A percentile compares a stretch with the other conserved stretches of the same genome.
These are phyloP conservation scores for Ustilago xerochloae DNA, from an alignment of 1,284 basidiomycete species.

Conservation along the genomic window DNA sequence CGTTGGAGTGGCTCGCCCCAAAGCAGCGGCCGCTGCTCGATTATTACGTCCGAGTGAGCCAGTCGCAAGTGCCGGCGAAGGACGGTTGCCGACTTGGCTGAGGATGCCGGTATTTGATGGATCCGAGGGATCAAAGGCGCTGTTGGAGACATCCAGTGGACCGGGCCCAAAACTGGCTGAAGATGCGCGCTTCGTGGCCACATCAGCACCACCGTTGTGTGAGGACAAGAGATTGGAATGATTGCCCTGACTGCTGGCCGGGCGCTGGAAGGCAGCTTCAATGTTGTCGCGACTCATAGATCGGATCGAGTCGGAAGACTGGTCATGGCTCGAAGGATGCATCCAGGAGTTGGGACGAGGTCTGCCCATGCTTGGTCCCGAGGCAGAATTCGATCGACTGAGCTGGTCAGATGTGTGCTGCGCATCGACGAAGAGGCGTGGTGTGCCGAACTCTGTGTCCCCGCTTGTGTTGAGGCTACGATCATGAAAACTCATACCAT, in stretches of 20 bases:
- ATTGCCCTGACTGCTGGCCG: slow-evolving; percentile 41
- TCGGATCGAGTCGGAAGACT: not conserved
- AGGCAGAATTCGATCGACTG: slow-evolving; percentile 3
- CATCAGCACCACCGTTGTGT: not conserved
- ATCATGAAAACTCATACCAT: slow-evolving; percentile 9
- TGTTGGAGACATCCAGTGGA: slow-evolving; percentile 6
- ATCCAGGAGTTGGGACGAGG: slow-evolving; percentile 44
- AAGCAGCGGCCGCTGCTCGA: not conserved
- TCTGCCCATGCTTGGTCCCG: slow-evolving; percentile 6
- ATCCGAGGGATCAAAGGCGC: slow-evolving; percentile 5
- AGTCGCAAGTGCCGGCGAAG: slow-evolving; percentile 10
- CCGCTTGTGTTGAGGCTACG: slow-evolving; percentile 11
- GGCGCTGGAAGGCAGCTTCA: slow-evolving; percentile 12
- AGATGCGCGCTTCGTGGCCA: slow-evolving; percentile 17
- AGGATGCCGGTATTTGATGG: not conserved
- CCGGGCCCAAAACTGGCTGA: slow-evolving; percentile 19
- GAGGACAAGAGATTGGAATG: not conserved
- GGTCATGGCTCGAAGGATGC: slow-evolving; percentile 35
- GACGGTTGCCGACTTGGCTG: slow-evolving; percentile 4
- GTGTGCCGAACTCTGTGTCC: slow-evolving; percentile 43
- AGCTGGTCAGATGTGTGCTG: slow-evolving; percentile 35
- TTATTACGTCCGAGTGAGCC: slow-evolving; percentile 12
- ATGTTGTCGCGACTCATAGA: slow-evolving; percentile 1
- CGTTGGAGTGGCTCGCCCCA: slow-evolving; percentile 32
- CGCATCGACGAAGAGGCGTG: slow-evolving; percentile 38